Evolutionary conservation across 2,329 filamentous ascomycete species (phyloP).

Genomic region (Fusarium mundagurra): DNA sequence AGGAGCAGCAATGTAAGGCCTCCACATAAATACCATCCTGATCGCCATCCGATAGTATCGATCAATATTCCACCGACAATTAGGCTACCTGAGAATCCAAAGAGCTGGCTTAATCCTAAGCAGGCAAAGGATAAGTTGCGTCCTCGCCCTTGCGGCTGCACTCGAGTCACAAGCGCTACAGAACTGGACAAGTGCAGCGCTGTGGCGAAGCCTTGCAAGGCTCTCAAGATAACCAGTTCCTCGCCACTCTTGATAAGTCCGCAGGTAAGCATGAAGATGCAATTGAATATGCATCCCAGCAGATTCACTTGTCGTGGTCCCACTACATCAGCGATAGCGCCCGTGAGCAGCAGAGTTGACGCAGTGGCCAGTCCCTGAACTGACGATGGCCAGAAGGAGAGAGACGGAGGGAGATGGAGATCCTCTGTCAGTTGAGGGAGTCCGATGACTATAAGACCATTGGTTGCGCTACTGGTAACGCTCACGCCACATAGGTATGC

Average conservation of each 20-base stretch:
- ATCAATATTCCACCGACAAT: conserved; percentile 59
- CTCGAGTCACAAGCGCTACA: conserved; percentile 48
- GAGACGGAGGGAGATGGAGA: conserved; percentile 44
- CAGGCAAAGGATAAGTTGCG: conserved; percentile 55
- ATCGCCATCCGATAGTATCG: conserved; percentile 58
- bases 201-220: conserved; percentile 50
- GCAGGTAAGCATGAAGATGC: conserved; percentile 44
- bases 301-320: conserved; percentile 47
- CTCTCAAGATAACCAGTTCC: conserved; percentile 50
- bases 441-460: conserved; percentile 49
- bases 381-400: conserved; percentile 52
- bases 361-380: conserved; percentile 48
- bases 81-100: conserved; percentile 61
- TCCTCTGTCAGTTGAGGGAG: conserved; percentile 53
- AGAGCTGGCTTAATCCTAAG: conserved; percentile 55
- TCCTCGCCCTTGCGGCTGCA: conserved; percentile 43
- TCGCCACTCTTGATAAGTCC: conserved; percentile 44
- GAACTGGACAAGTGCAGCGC: conserved; percentile 50
- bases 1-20: conserved; percentile 49
- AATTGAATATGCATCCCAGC: conserved; percentile 44
- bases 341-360: conserved; percentile 50
- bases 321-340: conserved; percentile 50
- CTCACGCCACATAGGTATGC: conserved; percentile 29
- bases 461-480: conserved; percentile 30
- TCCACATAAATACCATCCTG: conserved; percentile 54